Conservation (phyloP, 306 rosid species). For the Alnus rubra region DNA sequence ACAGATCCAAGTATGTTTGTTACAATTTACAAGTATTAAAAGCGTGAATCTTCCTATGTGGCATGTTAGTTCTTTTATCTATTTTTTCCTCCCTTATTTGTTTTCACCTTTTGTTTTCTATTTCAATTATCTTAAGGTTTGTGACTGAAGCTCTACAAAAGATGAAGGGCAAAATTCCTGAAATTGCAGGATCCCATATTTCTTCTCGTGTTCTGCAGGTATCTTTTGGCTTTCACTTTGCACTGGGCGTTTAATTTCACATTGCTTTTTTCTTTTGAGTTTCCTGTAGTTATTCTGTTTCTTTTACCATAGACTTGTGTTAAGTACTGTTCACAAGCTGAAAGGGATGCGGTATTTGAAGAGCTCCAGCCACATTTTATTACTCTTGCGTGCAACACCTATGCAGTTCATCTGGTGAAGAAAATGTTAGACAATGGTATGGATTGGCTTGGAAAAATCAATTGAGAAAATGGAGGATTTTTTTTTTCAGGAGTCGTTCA, state of each 20-base stretch:
- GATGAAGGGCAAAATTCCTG: conserved; percentile 95
- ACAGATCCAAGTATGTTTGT: conserved; percentile 72
- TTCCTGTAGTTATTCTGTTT: conserved; percentile 27
- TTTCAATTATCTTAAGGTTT: conserved; percentile 43
- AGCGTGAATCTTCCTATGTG: neutral
- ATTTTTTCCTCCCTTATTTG: neutral
- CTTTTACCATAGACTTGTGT: conserved; percentile 67
- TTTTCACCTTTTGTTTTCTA: neutral
- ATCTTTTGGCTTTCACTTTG: neutral
- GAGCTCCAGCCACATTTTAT: conserved; percentile 87
- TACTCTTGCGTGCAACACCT: conserved; percentile 65
- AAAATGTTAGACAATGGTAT: conserved; percentile 89
- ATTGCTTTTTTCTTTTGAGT: neutral
- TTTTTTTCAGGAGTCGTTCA: neutral
- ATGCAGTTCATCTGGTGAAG: conserved; percentile 87
- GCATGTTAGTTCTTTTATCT: neutral
- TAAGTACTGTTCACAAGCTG: conserved; percentile 79
- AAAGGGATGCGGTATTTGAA: conserved; percentile 77
- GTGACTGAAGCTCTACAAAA: conserved; percentile 76
- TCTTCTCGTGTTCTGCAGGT: conserved; percentile 97
- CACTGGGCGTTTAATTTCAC: neutral
- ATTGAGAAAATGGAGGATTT: neutral
- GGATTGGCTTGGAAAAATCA: conserved; percentile 19
- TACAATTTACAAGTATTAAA: neutral
- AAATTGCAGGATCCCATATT: conserved; percentile 87